Evolutionary conservation across 495 filamentous ascomycete genomes (phyloP), one percentile per base, ranked within the genome.

Genomic region (Jackrogersella minutella): DNA sequence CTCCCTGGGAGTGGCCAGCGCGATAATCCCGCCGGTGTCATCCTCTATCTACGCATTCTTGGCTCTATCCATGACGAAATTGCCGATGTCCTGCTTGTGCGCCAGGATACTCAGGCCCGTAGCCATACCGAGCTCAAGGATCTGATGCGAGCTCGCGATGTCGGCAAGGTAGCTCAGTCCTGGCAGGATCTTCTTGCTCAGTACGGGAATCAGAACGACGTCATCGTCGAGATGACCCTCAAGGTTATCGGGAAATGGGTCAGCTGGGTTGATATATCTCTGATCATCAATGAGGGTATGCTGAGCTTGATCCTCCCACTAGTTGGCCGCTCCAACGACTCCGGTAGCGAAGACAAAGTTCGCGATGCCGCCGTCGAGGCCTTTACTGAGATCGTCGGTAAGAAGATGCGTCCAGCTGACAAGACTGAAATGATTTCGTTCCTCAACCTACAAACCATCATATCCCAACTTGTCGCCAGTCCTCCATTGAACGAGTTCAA

Each of bases 51-150:
- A 34, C 90, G 94, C 46, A 86, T 96, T 64, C 82, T 97, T 41
- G 83, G 87, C 72, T 92, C 92, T 36, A 87, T 99, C 34, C 95
- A 99, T 73, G 95, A 99, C 69, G 95, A 99, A 76, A 96, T 99
- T 76, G 95, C 93, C 44, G 95, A 99, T 80, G 84, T 92, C 26
- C 79, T 97, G 53, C 80, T 97, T n/a, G 85, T 88, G 16, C 85
- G 93, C 40, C 87, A 89, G 22, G 82, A 85, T 11, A 82, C 85
- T 31, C 92, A 97, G 62, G 86, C 88, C 62, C 90, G 90, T 63
- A 87, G 88, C 62, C 91, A 93, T 73, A 91, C 86, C 26, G 84
- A 90, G 41, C 82, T 99, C 57, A 99, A 98, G 73, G 95, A 99
- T 78, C 69, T 96, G 64, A 83, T 97, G 28, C 87, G 95, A 17